Evolutionary conservation across 169 alveolate genomes (phyloP).

Genomic region (Cryptosporidium ubiquitum): DNA sequence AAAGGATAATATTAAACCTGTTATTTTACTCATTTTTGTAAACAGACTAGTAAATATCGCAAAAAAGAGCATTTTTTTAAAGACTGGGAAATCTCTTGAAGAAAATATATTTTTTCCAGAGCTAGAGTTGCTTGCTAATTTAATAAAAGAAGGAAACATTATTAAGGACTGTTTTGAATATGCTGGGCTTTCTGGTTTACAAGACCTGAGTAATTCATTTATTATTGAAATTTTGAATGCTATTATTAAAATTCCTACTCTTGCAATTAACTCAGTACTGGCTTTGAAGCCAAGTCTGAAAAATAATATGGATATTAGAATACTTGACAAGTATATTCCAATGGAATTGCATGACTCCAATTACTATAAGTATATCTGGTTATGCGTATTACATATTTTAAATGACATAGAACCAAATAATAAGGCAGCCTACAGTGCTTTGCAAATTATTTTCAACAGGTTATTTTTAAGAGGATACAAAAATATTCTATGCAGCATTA

Average conservation of each 20-base stretch:
- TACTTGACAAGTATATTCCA: conserved; percentile 25
- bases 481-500: conserved; percentile 1
- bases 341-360: conserved; percentile 21
- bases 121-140: not conserved
- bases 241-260: conserved; percentile 22
- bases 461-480: conserved; percentile 39
- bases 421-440: not conserved
- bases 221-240: not conserved
- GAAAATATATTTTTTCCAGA: not conserved
- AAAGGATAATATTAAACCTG: not conserved
- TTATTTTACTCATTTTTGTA: not conserved
- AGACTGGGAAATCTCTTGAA: not conserved
- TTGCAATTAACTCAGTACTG: conserved; percentile 6
- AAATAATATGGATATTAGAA: not conserved
- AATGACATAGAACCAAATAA: not conserved
- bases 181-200: not conserved
- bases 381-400: not conserved
- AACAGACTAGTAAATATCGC: conserved; percentile 3
- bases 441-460: conserved; percentile 10
- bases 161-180: not conserved
- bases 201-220: not conserved
- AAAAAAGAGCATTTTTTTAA: not conserved
- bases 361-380: conserved; percentile 13
- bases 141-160: not conserved
- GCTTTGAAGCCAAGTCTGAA: not conserved